Evolutionary conservation across 345 rosid species (phyloP), one percentile per base, ranked within the genome.

Genomic region (Pugionium dolabratum): DNA sequence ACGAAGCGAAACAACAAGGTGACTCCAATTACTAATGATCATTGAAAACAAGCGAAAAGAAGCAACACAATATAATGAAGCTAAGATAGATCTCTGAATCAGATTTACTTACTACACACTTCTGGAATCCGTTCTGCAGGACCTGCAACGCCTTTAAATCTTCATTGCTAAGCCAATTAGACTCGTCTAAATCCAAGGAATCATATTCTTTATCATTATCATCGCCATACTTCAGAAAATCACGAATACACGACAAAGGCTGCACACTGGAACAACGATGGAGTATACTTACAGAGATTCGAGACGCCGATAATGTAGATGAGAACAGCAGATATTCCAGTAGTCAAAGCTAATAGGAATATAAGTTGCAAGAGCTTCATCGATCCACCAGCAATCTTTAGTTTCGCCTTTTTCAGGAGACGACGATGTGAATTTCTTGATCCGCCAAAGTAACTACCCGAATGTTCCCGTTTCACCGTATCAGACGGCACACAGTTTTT

Each of bases 291-390:
- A 90, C 97, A 66, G 50, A 79, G 79, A 81, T 75, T 67, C 41
- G 96, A 82, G 79, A 94, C 77, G 71, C 96, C 99, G 68, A 79
- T 60, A 73, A 88, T 79, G 80, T 86, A 90, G 71, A 90, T 81
- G 78, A 88, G 76, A 58, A 93, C 83, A n/a, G 86, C 90, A 4
- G 83, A 79, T 65, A 86, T 29, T 31, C 97, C 96, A 59, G 88
- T 90, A 5, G 82, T 75, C 54, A 90, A 61, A 68, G 90, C 87
- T 32, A 84, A 55, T 18, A 85, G 36, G 36, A 94, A 70, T 10
- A 78, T 85, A 48, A 84, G 64, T 70, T 78, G 87, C 81, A 92
- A 71, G 6, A 86, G 73, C 89, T 72, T 90, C 96, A 88, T 94
- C 52, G 74, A 77, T 67, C 53, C 66, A 30, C 33, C 47, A 11